These are phyloP conservation scores for Stachybotrys echinatus DNA, from an alignment of 2,329 filamentous ascomycete species.

Conservation along the genomic window DNA sequence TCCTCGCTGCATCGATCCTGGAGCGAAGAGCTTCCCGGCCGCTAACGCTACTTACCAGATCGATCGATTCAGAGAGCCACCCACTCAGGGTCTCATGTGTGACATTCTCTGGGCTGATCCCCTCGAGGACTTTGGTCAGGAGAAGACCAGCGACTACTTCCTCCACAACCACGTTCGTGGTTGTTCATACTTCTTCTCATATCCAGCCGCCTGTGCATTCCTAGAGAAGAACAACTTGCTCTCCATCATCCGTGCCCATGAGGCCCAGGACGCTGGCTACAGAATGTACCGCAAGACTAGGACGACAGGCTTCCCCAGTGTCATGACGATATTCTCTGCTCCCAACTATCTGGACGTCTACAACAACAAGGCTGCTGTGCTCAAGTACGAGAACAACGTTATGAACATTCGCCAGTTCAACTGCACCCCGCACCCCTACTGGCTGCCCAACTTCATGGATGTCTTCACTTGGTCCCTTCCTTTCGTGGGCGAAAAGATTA, in stretches of 20 bases:
- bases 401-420: conserved; percentile 99
- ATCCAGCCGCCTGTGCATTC: conserved; percentile 93
- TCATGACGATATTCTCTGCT: conserved; percentile 99
- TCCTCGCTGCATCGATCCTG: conserved; percentile 4
- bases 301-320: conserved; percentile 95
- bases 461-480: conserved; percentile 99
- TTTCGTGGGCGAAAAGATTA: conserved; percentile 98
- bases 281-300: conserved; percentile 99
- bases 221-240: conserved; percentile 98
- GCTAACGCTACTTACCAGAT: conserved; percentile 55
- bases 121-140: conserved; percentile 95
- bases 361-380: conserved; percentile 98
- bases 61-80: conserved; percentile 95
- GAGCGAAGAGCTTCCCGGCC: conserved; percentile 5
- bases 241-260: conserved; percentile 94
- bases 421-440: conserved; percentile 98
- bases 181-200: conserved; percentile 99
- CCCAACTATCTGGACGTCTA: conserved; percentile 99
- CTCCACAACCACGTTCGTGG: conserved; percentile 97
- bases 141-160: conserved; percentile 97
- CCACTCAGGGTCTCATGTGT: conserved; percentile 97
- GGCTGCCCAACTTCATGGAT: conserved; percentile 99
- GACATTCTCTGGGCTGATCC: conserved; percentile 99
- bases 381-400: conserved; percentile 99
- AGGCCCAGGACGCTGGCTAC: conserved; percentile 97